phyloP scores from a whole-genome alignment of 192 early-diverging fungal genomes.

The Spizellomyces sp. region DNA sequence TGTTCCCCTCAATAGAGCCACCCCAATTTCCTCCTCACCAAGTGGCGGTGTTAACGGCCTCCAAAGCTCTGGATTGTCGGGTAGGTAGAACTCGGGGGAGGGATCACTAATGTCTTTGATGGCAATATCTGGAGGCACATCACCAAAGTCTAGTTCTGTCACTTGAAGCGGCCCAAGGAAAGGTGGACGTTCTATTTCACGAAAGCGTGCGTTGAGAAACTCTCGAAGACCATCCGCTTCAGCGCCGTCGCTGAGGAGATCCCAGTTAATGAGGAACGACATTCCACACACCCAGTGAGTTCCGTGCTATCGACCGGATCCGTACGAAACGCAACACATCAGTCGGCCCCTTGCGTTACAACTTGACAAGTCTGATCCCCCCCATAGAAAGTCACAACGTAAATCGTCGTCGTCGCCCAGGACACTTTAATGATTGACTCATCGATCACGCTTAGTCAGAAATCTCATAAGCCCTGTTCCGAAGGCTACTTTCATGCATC shows the following conservation, averaged over 20 bases:
- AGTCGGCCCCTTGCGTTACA: too few species aligned
- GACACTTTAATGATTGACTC: too few species aligned
- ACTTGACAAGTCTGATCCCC: too few species aligned
- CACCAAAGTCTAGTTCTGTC: constrained; percentile 56
- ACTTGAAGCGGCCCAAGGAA: constrained; percentile 56
- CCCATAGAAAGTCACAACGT: too few species aligned
- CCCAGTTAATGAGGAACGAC: constrained; percentile 57
- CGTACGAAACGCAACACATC: too few species aligned
- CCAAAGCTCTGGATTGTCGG: constrained; percentile 32
- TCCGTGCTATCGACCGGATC: too few species aligned
- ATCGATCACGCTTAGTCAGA: too few species aligned
- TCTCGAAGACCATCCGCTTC: constrained; percentile 42
- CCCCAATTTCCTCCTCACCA: background rate
- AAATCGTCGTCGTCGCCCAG: too few species aligned
- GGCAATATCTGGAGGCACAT: constrained; percentile 48
- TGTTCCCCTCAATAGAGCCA: too few species aligned
- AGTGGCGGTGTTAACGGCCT: background rate
- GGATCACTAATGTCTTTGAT: constrained; percentile 50
- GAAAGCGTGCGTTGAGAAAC: constrained; percentile 57
- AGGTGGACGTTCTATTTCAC: constrained; percentile 45
- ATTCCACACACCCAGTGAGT: constrained; percentile 18
- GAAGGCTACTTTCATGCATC: too few species aligned
- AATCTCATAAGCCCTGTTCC: too few species aligned
- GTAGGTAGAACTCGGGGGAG: constrained; percentile 53
- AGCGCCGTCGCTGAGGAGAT: constrained; percentile 45